Evolutionary conservation across 208 protist genomes (phyloP).

Genomic region (Herpetomonas tarakana): DNA sequence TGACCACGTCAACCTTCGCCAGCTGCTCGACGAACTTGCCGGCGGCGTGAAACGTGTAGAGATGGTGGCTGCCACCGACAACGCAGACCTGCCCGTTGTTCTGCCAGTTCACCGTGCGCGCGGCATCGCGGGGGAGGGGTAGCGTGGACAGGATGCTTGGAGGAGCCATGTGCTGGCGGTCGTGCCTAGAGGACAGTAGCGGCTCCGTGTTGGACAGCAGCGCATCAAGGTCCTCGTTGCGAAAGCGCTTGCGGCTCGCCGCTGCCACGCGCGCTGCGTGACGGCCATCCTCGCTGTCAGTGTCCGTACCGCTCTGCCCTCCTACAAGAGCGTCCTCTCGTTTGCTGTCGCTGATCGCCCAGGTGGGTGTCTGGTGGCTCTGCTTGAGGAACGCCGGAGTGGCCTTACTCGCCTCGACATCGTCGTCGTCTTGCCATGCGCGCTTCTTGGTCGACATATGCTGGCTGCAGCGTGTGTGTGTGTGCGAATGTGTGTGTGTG

Average conservation of each 20-base stretch:
- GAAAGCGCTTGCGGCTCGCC: constrained; percentile 53
- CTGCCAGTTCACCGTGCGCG: constrained; percentile 78
- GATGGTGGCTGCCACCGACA: constrained; percentile 68
- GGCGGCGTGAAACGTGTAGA: constrained; percentile 84
- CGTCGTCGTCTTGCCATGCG: constrained; percentile 72
- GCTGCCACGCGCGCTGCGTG: constrained; percentile 6
- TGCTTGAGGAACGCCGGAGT: constrained; percentile 42
- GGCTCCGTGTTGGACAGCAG: constrained; percentile 78
- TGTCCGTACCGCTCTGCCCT: too few species aligned
- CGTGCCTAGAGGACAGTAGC: constrained; percentile 54
- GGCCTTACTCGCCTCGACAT: constrained; percentile 19
- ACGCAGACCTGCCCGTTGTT: constrained; percentile 75
- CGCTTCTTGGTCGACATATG: constrained; percentile 11
- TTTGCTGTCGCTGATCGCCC: constrained; percentile 43
- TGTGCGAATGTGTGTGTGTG: constrained; percentile 1
- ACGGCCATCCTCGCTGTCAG: constrained; percentile 11
- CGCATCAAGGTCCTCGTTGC: constrained; percentile 66
- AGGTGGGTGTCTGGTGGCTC: constrained; percentile 40
- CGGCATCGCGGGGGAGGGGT: constrained; percentile 64
- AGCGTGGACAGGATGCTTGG: constrained; percentile 69
- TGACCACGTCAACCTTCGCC: constrained; percentile 48
- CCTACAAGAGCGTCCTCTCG: constrained; percentile 9
- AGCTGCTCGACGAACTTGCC: constrained; percentile 81
- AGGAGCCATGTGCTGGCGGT: constrained; percentile 25
- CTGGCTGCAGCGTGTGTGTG: not conserved